Evolutionary conservation across 2,329 filamentous ascomycete species (phyloP).

Genomic region (Calonectria pauciramosa): DNA sequence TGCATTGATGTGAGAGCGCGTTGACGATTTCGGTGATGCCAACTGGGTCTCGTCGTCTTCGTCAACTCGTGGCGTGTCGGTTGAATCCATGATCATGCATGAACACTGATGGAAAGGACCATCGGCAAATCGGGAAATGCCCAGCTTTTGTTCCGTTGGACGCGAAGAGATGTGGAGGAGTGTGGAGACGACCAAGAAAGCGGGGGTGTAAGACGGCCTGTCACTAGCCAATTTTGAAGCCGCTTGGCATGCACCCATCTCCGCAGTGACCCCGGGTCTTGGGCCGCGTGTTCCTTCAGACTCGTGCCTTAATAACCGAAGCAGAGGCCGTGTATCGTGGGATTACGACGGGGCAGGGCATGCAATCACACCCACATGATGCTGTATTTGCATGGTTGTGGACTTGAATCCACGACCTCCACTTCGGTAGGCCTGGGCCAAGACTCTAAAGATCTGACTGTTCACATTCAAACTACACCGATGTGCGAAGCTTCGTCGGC

Average conservation of each 20-base stretch:
- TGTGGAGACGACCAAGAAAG: conserved; percentile 15
- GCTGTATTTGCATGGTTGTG: neutral
- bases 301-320: conserved; percentile 7
- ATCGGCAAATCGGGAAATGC: conserved; percentile 32
- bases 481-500: neutral
- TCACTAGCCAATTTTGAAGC: neutral
- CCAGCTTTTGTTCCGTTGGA: conserved; percentile 20
- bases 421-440: neutral
- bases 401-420: neutral
- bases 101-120: neutral
- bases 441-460: neutral
- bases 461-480: neutral
- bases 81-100: conserved; percentile 7
- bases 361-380: neutral
- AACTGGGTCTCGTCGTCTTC: neutral
- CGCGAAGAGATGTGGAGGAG: neutral
- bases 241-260: neutral
- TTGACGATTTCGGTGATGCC: neutral
- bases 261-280: neutral
- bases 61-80: neutral
- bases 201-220: conserved; percentile 7
- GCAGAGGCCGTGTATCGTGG: neutral
- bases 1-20: neutral
- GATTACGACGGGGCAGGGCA: neutral
- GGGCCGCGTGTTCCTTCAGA: neutral